These are phyloP conservation scores for Orbilia ellipsospora DNA, from an alignment of 2,329 filamentous ascomycete species.

Conservation along the genomic window DNA sequence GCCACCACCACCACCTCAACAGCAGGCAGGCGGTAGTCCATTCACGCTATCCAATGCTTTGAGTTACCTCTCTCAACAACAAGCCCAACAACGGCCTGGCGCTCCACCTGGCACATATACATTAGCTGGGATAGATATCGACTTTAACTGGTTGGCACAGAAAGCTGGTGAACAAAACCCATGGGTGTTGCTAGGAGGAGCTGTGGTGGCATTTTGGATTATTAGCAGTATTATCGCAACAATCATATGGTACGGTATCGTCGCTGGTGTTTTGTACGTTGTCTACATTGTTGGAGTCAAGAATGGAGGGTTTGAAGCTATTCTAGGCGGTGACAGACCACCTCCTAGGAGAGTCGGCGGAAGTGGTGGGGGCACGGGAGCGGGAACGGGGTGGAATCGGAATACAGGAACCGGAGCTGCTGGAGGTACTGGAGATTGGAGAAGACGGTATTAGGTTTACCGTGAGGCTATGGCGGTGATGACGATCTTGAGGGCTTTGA, in stretches of 20 bases:
- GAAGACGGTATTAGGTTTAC: slow-evolving; percentile 38
- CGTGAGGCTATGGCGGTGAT: not conserved
- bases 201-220: slow-evolving; percentile 43
- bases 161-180: slow-evolving; percentile 50
- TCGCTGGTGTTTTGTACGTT: slow-evolving; percentile 46
- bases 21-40: slow-evolving; percentile 29
- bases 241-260: slow-evolving; percentile 46
- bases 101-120: slow-evolving; percentile 33
- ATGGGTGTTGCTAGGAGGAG: slow-evolving; percentile 45
- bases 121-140: slow-evolving; percentile 48
- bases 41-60: slow-evolving; percentile 47
- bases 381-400: slow-evolving; percentile 17
- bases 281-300: slow-evolving; percentile 52
- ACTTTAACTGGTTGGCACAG: slow-evolving; percentile 45
- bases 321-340: slow-evolving; percentile 15
- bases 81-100: not conserved
- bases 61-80: slow-evolving; percentile 34
- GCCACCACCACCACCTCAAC: slow-evolving; percentile 4
- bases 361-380: slow-evolving; percentile 20
- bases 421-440: slow-evolving; percentile 36
- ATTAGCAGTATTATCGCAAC: slow-evolving; percentile 51
- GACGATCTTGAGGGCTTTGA: not conserved
- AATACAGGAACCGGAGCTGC: slow-evolving; percentile 10
- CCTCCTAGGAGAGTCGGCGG: slow-evolving; percentile 31
- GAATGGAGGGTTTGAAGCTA: slow-evolving; percentile 45